These are phyloP conservation scores for Diophrys appendiculata DNA, from an alignment of 73 alveolate genomes.

Conservation along the genomic window DNA sequence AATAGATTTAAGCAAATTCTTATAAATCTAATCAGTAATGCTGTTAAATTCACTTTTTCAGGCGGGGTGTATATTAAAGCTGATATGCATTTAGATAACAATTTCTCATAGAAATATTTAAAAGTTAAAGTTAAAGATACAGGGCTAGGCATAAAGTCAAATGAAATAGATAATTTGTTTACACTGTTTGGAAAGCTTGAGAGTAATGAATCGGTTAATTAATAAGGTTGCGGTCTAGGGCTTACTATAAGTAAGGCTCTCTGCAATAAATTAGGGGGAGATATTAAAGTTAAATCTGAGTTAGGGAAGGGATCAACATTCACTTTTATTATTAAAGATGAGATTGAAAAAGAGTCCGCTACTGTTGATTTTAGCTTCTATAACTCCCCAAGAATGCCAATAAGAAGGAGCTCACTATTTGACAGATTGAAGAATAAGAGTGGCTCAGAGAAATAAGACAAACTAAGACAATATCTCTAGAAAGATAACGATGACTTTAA, in stretches of 20 bases:
- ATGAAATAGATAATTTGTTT: constrained; percentile 4
- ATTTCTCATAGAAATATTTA: not conserved
- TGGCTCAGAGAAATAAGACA: too few species aligned
- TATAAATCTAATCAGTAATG: constrained; percentile 33
- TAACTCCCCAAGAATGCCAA: not conserved
- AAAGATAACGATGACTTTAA: not conserved
- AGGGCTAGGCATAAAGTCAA: constrained; percentile 35
- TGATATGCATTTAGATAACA: not conserved
- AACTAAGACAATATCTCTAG: not conserved
- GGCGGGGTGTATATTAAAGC: constrained; percentile 13
- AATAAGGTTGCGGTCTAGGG: constrained; percentile 34
- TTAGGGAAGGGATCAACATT: constrained; percentile 15
- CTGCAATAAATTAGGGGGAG: constrained; percentile 19
- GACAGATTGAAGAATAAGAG: not conserved
- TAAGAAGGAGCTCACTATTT: not conserved
- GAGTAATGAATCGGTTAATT: not conserved
- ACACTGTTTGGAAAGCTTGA: constrained; percentile 11
- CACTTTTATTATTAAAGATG: not conserved
- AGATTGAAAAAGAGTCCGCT: not conserved
- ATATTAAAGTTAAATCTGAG: constrained; percentile 3
- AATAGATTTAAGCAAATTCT: constrained; percentile 21
- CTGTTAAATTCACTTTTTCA: constrained; percentile 27
- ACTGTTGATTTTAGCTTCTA: not conserved
- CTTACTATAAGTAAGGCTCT: constrained; percentile 10
- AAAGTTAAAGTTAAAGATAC: constrained; percentile 17